Evolutionary conservation across 1,284 basidiomycete species (phyloP), one percentile per base, ranked within the genome.

Genomic region (Trichosporon inkin): DNA sequence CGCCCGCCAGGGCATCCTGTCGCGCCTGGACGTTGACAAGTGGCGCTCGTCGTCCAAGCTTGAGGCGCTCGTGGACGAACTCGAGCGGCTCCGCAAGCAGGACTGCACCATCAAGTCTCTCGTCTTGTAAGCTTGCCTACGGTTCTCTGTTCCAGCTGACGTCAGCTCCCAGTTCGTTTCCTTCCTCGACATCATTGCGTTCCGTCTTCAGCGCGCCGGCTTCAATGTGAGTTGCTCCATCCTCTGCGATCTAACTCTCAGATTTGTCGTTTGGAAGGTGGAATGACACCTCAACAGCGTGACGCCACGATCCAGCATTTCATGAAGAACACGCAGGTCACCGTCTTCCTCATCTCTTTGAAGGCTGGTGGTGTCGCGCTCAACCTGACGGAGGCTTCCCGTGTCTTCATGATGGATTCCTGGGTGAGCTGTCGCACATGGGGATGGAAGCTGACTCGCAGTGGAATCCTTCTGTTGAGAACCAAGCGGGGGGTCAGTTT

Each of bases 31-130:
- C 72, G 81, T 98, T 44, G 85, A 90, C 68, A 82, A 87, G 62
- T 98, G 93, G 92, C 85, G 91, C 44, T 96, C 92, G 4, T 94
- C 91, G 36, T 89, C 93, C 10, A 99, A 99, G 82, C 92, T 99
- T 56, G 96, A 99, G 75, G 95, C 96, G 1, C 82, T 99, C 0
- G 83, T 99, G 1, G 96, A 99, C 76, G 95, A 99, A 79, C 80
- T 99, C 55, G 87, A 84, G 72, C 90, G 89, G 74, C 82, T 96
- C 44, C 83, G 92, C 22, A 79, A 83, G 62, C 85, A 94, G 72
- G 92, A 98, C 75, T 84, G 88, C 44, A 96, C 93, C 10, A 93
- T 92, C 62, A 99, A 99, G 81, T 93, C 90, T 73, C 84, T 99
- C 55, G 95, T 99, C 28, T 99, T 79, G 74, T 76, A 40, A 67